Conservation (phyloP, 352 stramenopile genomes). For the Phytophthora lateralis region DNA sequence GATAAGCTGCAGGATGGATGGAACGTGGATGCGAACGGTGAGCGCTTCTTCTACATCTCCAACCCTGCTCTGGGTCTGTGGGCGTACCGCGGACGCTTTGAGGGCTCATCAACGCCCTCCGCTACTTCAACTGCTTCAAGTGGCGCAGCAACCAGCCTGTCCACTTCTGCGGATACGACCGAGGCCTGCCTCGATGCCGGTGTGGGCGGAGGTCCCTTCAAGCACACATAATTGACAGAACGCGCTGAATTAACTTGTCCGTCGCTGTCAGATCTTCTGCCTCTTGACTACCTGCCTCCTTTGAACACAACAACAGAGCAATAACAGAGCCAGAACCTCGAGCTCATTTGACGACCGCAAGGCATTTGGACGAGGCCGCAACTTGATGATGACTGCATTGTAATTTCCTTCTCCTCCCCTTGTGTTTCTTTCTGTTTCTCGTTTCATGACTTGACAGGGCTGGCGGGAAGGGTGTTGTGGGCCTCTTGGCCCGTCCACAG, state of each 20-base stretch:
- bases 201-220: slow-evolving; percentile 81
- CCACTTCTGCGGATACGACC: slow-evolving; percentile 45
- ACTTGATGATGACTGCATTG: slow-evolving; percentile 37
- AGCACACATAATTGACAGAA: slow-evolving; percentile 33
- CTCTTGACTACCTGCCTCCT: neutral
- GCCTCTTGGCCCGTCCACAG: slow-evolving; percentile 1
- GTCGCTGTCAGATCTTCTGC: neutral
- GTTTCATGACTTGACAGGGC: slow-evolving; percentile 17
- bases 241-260: slow-evolving; percentile 1
- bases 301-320: neutral
- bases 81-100: slow-evolving; percentile 89
- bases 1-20: slow-evolving; percentile 91
- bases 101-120: slow-evolving; percentile 39
- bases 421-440: slow-evolving; percentile 22
- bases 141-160: slow-evolving; percentile 36
- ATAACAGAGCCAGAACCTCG: slow-evolving; percentile 3
- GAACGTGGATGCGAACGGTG: slow-evolving; percentile 85
- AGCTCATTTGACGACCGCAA: slow-evolving; percentile 3
- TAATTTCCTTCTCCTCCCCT: slow-evolving; percentile 31
- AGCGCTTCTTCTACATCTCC: slow-evolving; percentile 97
- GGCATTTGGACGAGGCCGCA: slow-evolving; percentile 1
- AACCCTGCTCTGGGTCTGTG: slow-evolving; percentile 97
- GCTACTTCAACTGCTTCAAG: slow-evolving; percentile 12
- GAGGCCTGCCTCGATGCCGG: slow-evolving; percentile 70
- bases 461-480: neutral